Evolutionary conservation across 2,329 filamentous ascomycete genomes (phyloP).

Genomic region (Phyllosticta citribraziliensis): DNA sequence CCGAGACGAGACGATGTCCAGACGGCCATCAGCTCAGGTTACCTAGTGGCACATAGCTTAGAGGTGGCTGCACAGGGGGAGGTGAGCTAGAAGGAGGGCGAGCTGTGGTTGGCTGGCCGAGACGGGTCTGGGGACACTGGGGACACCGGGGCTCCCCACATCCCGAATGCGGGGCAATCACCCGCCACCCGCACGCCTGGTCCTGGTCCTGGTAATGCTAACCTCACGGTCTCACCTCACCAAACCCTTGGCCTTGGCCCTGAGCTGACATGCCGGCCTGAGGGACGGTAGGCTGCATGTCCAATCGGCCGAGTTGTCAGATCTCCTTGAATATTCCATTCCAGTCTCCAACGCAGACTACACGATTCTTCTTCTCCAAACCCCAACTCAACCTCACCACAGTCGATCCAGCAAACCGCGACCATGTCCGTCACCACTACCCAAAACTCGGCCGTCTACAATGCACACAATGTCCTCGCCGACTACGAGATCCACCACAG

Average conservation of each 20-base stretch:
- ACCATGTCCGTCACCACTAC: conserved; percentile 38
- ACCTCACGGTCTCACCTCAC: too few relatives aligned
- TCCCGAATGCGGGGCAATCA: neutral
- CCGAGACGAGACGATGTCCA: neutral
- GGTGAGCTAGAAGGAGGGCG: neutral
- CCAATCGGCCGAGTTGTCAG: too few relatives aligned
- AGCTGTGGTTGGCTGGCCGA: neutral
- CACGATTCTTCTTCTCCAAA: neutral
- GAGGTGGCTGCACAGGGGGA: too few relatives aligned
- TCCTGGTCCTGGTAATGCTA: neutral
- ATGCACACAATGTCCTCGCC: conserved; percentile 28
- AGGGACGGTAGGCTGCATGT: neutral
- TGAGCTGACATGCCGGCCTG: neutral
- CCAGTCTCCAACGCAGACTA: too few relatives aligned
- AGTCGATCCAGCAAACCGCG: neutral
- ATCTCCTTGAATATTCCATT: neutral
- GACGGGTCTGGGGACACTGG: neutral
- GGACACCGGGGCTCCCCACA: neutral
- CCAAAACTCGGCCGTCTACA: conserved; percentile 28
- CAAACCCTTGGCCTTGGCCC: neutral
- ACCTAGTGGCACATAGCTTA: neutral
- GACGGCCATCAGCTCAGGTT: neutral
- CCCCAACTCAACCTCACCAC: neutral
- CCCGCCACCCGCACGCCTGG: neutral
- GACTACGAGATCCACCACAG: conserved; percentile 41